Conservation (phyloP, 495 filamentous ascomycete genomes). For the Podospora tetraspora region DNA sequence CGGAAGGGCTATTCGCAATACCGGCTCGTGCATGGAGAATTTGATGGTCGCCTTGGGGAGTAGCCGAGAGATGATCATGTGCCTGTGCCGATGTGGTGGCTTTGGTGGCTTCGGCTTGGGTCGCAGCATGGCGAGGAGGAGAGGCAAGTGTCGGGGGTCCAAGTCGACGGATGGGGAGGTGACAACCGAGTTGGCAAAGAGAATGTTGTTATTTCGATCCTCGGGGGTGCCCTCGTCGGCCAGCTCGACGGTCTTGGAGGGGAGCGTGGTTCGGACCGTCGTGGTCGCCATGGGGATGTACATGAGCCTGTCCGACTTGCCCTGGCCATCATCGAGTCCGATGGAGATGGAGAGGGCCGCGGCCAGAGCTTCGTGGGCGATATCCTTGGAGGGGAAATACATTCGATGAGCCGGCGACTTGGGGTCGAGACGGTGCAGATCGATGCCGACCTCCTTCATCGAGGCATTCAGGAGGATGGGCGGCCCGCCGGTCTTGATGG, state of each 20-base stretch:
- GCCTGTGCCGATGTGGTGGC: slow-evolving; percentile 40
- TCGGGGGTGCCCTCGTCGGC: slow-evolving; percentile 67
- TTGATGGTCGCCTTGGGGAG: slow-evolving; percentile 94
- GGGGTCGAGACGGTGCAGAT: slow-evolving; percentile 87
- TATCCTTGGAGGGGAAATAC: slow-evolving; percentile 92
- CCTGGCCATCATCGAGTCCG: slow-evolving; percentile 80
- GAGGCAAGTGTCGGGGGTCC: slow-evolving; percentile 87
- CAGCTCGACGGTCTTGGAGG: slow-evolving; percentile 86
- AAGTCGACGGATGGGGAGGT: slow-evolving; percentile 94
- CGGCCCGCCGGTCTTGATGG: slow-evolving; percentile 56
- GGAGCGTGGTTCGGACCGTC: slow-evolving; percentile 88
- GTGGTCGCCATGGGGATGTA: slow-evolving; percentile 98
- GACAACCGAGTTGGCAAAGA: slow-evolving; percentile 92
- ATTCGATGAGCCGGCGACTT: slow-evolving; percentile 95
- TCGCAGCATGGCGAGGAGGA: slow-evolving; percentile 70
- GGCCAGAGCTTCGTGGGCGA: slow-evolving; percentile 91
- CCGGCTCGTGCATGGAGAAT: slow-evolving; percentile 92
- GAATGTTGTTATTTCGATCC: slow-evolving; percentile 90
- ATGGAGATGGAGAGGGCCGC: slow-evolving; percentile 89
- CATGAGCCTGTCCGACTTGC: slow-evolving; percentile 76
- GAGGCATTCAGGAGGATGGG: slow-evolving; percentile 78
- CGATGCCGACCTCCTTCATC: slow-evolving; percentile 92
- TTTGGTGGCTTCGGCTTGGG: slow-evolving; percentile 49
- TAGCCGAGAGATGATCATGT: slow-evolving; percentile 79
- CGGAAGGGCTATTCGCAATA: slow-evolving; percentile 81